Base-by-base conservation (phyloP, 805 yeast species). In the Candida sithepensis region DNA sequence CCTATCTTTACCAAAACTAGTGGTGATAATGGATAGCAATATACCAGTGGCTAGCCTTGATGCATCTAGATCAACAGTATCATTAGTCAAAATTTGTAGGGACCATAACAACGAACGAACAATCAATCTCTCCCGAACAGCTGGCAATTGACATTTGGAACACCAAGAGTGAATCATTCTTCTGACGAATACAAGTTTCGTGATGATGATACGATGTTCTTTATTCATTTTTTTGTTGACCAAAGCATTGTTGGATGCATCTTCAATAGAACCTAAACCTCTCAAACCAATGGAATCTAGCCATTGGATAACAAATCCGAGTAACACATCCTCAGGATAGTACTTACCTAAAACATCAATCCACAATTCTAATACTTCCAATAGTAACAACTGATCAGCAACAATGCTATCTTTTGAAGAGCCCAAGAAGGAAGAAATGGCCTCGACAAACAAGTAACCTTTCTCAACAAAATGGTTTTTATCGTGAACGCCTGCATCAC, bases 11-110 rank as follows among this genome's bases (percentile, higher is more conserved):
- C 67, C 66, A 47, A 56, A 62, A 23, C 58, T 49, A 5, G 53
- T 36, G 2, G 58, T 51, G 49, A 82, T 70, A 26, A 78, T 71
- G 16, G 83, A 72, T 37, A 81, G 66, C 56, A 85, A 59, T 21
- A 82, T 71, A 19, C 84, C 78, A 47, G 79, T 74, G 0, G 90
- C 85, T 52, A 86, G 67, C 63, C 95, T 74, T 1, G 82, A 61
- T 16, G 85, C 77, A 39, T 81, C 87, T 21, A 81, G 54, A 56
- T 79, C 86, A 39, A 67, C 56, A 18, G 67, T 66, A 1, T 76
- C 72, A 6, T 79, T 75, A 33, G 70, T 59, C 39, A 81, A 74
- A 8, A 84, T 78, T 45, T 81, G 80, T 65, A 84, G 68, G 0
- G 83, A 65, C 84, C 87, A 78, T 23, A 69, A 69, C 8, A 83